A percentile compares a stretch with the other conserved stretches of the same genome.
These are phyloP conservation scores for Neurospora sp. DNA, from an alignment of 2,329 filamentous ascomycete genomes.

Conservation along the genomic window DNA sequence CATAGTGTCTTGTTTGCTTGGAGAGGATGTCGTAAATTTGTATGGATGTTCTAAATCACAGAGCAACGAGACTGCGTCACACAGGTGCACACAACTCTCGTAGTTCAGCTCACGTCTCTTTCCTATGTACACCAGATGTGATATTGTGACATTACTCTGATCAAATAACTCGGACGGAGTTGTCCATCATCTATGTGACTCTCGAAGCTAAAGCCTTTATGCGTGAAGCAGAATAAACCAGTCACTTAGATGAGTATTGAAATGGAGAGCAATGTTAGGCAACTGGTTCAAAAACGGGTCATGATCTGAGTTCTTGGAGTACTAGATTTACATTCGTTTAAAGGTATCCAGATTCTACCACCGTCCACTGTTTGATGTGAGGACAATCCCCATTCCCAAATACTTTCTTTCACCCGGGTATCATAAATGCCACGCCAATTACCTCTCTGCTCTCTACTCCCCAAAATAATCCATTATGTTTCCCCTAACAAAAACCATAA, in stretches of 20 bases:
- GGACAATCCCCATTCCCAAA: not conserved
- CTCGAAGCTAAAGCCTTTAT: not conserved
- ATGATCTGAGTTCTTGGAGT: not conserved
- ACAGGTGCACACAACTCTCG: too few relatives aligned
- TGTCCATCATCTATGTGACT: not conserved
- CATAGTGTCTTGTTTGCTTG: too few relatives aligned
- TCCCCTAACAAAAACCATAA: not conserved
- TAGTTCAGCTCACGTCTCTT: too few relatives aligned
- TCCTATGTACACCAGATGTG: too few relatives aligned
- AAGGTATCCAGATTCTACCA: not conserved
- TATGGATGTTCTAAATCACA: too few relatives aligned
- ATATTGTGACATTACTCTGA: too few relatives aligned
- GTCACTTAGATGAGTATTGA: not conserved
- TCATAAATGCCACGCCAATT: not conserved
- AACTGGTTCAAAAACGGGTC: not conserved
- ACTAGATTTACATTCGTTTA: not conserved
- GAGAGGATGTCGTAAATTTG: too few relatives aligned
- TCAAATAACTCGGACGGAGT: not conserved
- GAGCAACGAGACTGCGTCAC: too few relatives aligned
- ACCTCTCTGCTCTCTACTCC: not conserved
- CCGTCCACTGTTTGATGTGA: not conserved
- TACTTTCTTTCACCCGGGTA: not conserved
- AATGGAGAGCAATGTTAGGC: not conserved
- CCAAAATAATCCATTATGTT: not conserved
- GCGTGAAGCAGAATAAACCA: not conserved